phyloP scores from a whole-genome alignment of 768 basidiomycete species.

The Boletus edulis region DNA sequence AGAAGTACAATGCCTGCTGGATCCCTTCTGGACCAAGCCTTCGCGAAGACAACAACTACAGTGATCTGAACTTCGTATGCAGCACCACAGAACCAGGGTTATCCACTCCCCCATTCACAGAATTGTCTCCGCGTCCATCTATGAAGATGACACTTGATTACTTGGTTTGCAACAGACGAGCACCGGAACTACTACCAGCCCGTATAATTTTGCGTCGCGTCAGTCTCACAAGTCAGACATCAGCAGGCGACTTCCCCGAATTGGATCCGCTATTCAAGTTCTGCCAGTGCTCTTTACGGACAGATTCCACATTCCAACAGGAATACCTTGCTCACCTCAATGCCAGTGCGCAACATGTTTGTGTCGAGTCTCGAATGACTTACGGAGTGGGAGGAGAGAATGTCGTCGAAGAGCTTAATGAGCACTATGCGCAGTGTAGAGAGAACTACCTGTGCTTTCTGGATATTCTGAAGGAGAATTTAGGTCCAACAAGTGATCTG shows the following conservation, averaged over 20 bases:
- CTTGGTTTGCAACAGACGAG: not conserved
- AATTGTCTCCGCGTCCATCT: not conserved
- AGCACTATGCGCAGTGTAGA: not conserved
- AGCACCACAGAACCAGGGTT: not conserved
- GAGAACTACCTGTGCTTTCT: not conserved
- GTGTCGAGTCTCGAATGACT: not conserved
- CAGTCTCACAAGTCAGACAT: not conserved
- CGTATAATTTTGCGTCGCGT: not conserved
- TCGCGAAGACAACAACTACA: not conserved
- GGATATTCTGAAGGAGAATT: not conserved
- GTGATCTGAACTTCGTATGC: too few relatives aligned
- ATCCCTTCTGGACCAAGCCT: too few relatives aligned
- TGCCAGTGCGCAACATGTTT: not conserved
- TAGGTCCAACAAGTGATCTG: conserved; percentile 8
- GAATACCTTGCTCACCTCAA: conserved; percentile 11
- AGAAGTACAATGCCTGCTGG: too few relatives aligned
- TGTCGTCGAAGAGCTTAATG: not conserved
- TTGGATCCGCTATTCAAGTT: not conserved
- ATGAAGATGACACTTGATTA: not conserved
- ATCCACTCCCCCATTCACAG: not conserved
- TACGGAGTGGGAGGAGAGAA: too few relatives aligned
- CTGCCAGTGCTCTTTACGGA: not conserved
- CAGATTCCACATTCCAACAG: not conserved
- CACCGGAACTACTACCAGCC: not conserved
- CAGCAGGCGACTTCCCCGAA: not conserved